phyloP scores from a whole-genome alignment of 441 rosid species.

The Eruca vesicaria region DNA sequence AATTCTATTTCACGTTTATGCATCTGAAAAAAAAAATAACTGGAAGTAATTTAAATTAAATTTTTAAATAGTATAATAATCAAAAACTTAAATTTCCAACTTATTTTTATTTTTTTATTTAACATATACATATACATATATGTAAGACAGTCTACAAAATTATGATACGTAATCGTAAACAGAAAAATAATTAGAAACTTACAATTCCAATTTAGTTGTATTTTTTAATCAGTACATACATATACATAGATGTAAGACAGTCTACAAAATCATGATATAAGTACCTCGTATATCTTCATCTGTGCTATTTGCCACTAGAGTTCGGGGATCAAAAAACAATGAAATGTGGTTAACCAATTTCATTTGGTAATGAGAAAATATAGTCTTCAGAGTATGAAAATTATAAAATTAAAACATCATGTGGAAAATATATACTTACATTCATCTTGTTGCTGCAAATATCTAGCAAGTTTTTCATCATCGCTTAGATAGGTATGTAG shows the following conservation, averaged over 20 bases:
- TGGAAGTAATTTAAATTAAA: not conserved
- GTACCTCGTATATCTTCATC: slow-evolving; percentile 8
- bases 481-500: slow-evolving; percentile 10
- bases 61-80: not conserved
- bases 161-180: too few species aligned
- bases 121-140: not conserved
- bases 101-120: not conserved
- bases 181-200: not conserved
- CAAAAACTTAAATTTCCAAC: not conserved
- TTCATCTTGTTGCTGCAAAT: slow-evolving; percentile 8
- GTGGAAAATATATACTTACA: slow-evolving; percentile 1
- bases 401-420: not conserved
- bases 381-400: not conserved
- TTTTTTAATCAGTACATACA: not conserved
- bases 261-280: not conserved
- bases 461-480: slow-evolving; percentile 28
- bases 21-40: not conserved
- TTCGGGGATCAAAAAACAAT: not conserved
- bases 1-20: not conserved
- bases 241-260: not conserved
- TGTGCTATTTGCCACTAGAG: not conserved
- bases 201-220: not conserved
- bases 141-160: not conserved
- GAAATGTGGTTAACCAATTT: not conserved
- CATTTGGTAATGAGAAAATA: not conserved